Percentiles rank a stretch among this genome's conserved stretches.
Evolutionary conservation across 192 early-diverging fungal genomes (phyloP).

Genomic region (Phycomyces nitens): DNA sequence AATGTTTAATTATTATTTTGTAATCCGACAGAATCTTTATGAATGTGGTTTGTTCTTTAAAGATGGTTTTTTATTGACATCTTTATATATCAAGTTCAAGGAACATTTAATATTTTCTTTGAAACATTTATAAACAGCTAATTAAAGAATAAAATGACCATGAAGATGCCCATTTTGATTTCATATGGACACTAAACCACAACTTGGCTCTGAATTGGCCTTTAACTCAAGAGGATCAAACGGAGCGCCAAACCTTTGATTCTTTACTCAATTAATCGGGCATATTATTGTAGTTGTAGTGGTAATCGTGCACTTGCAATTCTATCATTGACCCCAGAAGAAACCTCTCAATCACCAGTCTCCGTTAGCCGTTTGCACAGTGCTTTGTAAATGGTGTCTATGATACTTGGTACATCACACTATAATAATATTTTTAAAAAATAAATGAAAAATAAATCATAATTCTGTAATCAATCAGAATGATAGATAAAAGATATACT

Average conservation of each 20-base stretch:
- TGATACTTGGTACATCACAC: background rate
- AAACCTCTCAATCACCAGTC: background rate
- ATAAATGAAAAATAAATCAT: background rate
- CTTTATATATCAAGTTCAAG: too few species aligned
- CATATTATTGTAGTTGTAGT: constrained; percentile 18
- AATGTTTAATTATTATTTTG: too few species aligned
- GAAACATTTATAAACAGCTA: too few species aligned
- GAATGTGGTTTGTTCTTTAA: too few species aligned
- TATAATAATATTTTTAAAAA: background rate
- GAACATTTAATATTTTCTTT: too few species aligned
- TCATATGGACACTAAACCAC: background rate
- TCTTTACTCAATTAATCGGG: constrained; percentile 11
- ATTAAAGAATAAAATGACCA: too few species aligned
- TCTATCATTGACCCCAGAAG: constrained; percentile 12
- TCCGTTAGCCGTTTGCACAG: constrained; percentile 6
- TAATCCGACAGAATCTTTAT: too few species aligned
- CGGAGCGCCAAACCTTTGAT: background rate
- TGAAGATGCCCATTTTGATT: too few species aligned
- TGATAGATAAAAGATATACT: too few species aligned
- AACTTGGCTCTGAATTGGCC: background rate
- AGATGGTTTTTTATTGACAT: too few species aligned
- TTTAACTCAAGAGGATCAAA: background rate
- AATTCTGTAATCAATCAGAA: too few species aligned
- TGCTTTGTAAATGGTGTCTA: constrained; percentile 1
- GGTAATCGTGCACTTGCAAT: constrained; percentile 5